These are phyloP conservation scores for Chloromonas sp. DNA, from an alignment of 163 green algal species.

Conservation along the genomic window DNA sequence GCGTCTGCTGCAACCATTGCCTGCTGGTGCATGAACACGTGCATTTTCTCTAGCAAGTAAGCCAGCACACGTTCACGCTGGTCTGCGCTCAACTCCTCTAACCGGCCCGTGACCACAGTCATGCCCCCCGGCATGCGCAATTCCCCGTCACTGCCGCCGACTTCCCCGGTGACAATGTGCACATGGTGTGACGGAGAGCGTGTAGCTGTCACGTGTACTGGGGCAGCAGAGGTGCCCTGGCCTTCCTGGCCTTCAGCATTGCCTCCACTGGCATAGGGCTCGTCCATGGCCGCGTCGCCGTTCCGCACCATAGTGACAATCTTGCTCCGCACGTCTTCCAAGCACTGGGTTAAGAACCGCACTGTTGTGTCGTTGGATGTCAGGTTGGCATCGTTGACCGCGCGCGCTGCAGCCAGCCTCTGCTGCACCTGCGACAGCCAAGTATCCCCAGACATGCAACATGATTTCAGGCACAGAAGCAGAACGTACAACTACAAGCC, in stretches of 20 bases:
- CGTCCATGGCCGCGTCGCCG: too few species aligned
- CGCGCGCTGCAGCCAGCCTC: neutral
- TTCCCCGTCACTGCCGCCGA: neutral
- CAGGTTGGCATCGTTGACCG: neutral
- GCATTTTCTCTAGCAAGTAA: constrained; percentile 43
- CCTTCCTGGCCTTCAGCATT: neutral
- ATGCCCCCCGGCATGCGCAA: constrained; percentile 7
- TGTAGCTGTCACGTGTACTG: too few species aligned
- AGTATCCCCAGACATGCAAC: neutral
- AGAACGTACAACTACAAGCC: too few species aligned
- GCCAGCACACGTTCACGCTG: constrained; percentile 50
- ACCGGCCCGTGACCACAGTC: constrained; percentile 32
- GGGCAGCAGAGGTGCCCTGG: neutral
- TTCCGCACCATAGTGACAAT: constrained; percentile 6
- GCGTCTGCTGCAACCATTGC: neutral
- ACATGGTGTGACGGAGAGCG: too few species aligned
- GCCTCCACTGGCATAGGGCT: too few species aligned
- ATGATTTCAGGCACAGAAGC: neutral
- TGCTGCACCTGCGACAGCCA: neutral
- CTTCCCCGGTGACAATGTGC: too few species aligned
- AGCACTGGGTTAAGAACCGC: constrained; percentile 13
- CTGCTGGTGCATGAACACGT: constrained; percentile 19
- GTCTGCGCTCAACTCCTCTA: constrained; percentile 39
- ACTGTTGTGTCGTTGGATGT: neutral
- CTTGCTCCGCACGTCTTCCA: constrained; percentile 42